Conservation (phyloP, 805 yeast species). For the Pachysolen tannophilus region DNA sequence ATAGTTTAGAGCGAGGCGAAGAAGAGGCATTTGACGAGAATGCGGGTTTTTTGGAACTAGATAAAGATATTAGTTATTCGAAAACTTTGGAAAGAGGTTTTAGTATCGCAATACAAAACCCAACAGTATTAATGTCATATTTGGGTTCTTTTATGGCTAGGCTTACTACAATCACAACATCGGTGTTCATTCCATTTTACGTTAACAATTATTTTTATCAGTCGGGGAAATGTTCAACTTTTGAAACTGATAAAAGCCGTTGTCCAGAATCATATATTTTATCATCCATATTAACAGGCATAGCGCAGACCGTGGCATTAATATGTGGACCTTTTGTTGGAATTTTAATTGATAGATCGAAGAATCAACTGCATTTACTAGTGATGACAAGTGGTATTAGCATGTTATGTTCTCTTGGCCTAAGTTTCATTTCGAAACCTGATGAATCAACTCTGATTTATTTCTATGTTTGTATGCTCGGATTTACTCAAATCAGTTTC, state of each 20-base stretch:
- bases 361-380: slow-evolving; percentile 22
- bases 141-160: slow-evolving; percentile 57
- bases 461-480: slow-evolving; percentile 39
- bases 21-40: slow-evolving; percentile 17
- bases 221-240: slow-evolving; percentile 39
- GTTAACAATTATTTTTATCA: slow-evolving; percentile 48
- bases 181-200: slow-evolving; percentile 56
- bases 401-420: slow-evolving; percentile 31
- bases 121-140: slow-evolving; percentile 46
- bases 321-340: slow-evolving; percentile 64
- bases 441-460: slow-evolving; percentile 24
- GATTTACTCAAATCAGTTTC: slow-evolving; percentile 54
- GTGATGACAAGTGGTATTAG: slow-evolving; percentile 35
- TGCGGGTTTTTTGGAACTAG: slow-evolving; percentile 10
- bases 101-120: slow-evolving; percentile 34
- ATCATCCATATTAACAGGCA: slow-evolving; percentile 63
- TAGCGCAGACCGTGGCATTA: slow-evolving; percentile 49
- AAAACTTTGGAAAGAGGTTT: slow-evolving; percentile 40
- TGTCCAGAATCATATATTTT: slow-evolving; percentile 59
- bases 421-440: slow-evolving; percentile 26
- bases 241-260: slow-evolving; percentile 24
- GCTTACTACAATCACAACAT: slow-evolving; percentile 47
- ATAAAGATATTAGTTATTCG: slow-evolving; percentile 24
- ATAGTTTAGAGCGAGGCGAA: slow-evolving; percentile 19
- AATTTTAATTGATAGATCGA: slow-evolving; percentile 37